These are phyloP conservation scores for Thalassiosira mediterranea DNA, from an alignment of 352 stramenopile species.

Conservation along the genomic window DNA sequence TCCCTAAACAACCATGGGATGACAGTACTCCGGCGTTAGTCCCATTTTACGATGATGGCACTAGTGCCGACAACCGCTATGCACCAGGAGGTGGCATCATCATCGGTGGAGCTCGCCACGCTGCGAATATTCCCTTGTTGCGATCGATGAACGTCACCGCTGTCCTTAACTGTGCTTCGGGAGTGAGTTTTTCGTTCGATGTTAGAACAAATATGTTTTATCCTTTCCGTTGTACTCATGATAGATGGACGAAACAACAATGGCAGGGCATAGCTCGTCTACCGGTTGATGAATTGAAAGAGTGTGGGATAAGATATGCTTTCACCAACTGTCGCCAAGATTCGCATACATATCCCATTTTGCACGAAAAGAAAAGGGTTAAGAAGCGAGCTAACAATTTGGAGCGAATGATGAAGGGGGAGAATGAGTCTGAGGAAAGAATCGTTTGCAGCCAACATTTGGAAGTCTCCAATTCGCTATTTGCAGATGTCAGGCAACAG, in stretches of 20 bases:
- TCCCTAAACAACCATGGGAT: slow-evolving; percentile 51
- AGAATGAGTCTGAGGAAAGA: slow-evolving; percentile 16
- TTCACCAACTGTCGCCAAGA: slow-evolving; percentile 78
- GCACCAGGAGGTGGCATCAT: slow-evolving; percentile 46
- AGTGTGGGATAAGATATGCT: slow-evolving; percentile 65
- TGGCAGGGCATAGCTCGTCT: slow-evolving; percentile 57
- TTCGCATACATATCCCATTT: slow-evolving; percentile 68
- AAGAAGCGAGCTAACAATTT: slow-evolving; percentile 11
- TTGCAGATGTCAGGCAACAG: slow-evolving; percentile 46
- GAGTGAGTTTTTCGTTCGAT: slow-evolving; percentile 7
- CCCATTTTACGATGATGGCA: slow-evolving; percentile 31
- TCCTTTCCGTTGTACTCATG: neutral
- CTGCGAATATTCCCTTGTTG: slow-evolving; percentile 53
- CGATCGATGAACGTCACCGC: slow-evolving; percentile 61
- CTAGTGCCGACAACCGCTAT: neutral
- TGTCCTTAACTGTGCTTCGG: slow-evolving; percentile 76
- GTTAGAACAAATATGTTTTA: neutral
- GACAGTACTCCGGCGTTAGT: slow-evolving; percentile 48
- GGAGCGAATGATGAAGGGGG: slow-evolving; percentile 4
- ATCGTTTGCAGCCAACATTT: slow-evolving; percentile 61
- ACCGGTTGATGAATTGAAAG: slow-evolving; percentile 66
- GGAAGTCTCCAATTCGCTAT: slow-evolving; percentile 62
- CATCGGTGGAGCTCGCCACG: slow-evolving; percentile 68
- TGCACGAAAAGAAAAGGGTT: slow-evolving; percentile 46
- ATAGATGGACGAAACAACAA: neutral